Evolutionary conservation across 257 asterid genomes (phyloP).

Genomic region (Mentha longifolia): DNA sequence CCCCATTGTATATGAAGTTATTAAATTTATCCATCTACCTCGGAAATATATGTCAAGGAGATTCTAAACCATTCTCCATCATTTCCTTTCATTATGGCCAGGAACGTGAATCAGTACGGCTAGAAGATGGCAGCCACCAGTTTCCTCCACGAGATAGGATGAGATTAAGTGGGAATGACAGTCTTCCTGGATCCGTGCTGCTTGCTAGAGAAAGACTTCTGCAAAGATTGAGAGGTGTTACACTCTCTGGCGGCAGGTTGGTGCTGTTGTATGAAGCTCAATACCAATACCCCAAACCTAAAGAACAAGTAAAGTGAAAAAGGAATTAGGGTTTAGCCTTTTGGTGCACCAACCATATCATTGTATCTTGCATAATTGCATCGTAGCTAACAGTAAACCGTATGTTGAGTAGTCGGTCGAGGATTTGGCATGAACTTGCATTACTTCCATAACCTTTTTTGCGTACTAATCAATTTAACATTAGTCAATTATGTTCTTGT

Average conservation of each 20-base stretch:
- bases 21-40: not conserved
- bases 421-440: conserved; percentile 9
- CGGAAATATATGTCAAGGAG: conserved; percentile 4
- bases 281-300: not conserved
- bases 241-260: conserved; percentile 70
- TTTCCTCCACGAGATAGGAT: conserved; percentile 50
- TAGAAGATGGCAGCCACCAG: conserved; percentile 55
- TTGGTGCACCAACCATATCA: not conserved
- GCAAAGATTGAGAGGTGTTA: conserved; percentile 80
- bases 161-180: conserved; percentile 53
- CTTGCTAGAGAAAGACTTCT: conserved; percentile 96
- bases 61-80: conserved; percentile 5
- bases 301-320: not conserved
- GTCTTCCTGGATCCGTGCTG: conserved; percentile 88
- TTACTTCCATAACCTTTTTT: not conserved
- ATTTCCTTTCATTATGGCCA: conserved; percentile 36
- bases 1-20: not conserved
- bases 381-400: not conserved
- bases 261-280: conserved; percentile 27
- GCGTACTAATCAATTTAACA: not conserved
- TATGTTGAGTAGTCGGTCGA: not conserved
- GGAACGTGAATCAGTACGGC: conserved; percentile 61
- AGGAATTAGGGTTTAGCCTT: not conserved
- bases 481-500: not conserved
- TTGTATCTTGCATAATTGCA: conserved; percentile 14